These are phyloP conservation scores for Diversispora epigaea DNA, from an alignment of 192 early-diverging fungal species.

Conservation along the genomic window DNA sequence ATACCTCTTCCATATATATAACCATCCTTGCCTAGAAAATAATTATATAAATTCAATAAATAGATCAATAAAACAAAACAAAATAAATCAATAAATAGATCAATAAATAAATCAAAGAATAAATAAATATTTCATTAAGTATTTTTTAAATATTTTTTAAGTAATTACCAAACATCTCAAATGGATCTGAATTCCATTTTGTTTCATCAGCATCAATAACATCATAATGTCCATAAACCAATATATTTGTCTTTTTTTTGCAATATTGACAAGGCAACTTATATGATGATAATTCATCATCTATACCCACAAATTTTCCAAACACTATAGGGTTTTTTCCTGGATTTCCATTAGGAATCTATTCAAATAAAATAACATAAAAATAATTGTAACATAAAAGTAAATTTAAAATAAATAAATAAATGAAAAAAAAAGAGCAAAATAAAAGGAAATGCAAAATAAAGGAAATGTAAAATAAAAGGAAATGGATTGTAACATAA, in stretches of 20 bases:
- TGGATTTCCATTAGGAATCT: constrained; percentile 56
- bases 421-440: not conserved
- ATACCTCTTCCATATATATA: constrained; percentile 72
- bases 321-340: constrained; percentile 72
- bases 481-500: not conserved
- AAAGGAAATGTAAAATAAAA: not conserved
- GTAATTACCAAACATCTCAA: constrained; percentile 56
- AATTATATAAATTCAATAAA: not conserved
- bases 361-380: not conserved
- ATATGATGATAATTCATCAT: constrained; percentile 15
- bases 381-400: not conserved
- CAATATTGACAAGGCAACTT: not conserved
- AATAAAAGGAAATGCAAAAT: not conserved
- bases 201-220: constrained; percentile 71
- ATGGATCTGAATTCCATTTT: constrained; percentile 67
- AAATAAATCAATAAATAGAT: not conserved
- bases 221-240: constrained; percentile 82
- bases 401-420: not conserved
- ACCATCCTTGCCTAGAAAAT: constrained; percentile 57
- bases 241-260: constrained; percentile 43
- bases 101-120: not conserved
- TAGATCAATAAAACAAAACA: not conserved
- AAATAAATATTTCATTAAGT: not conserved
- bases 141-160: too few relatives aligned
- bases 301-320: constrained; percentile 53